These are phyloP conservation scores for Retiboletus flavoniger DNA, from an alignment of 1,284 basidiomycete species.

Conservation along the genomic window DNA sequence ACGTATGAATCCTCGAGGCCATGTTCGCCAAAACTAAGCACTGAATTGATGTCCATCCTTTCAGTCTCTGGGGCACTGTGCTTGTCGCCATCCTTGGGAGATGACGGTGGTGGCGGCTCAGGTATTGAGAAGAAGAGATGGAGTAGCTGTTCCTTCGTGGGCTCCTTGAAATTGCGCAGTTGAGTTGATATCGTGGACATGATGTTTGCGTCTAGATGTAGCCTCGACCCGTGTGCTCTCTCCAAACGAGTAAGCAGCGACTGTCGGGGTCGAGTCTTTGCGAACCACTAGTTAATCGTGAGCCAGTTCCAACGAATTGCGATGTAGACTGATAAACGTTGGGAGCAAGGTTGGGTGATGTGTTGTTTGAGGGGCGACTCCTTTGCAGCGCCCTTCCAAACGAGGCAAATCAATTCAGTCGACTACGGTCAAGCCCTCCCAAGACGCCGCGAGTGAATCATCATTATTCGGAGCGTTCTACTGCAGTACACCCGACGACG, in stretches of 20 bases:
- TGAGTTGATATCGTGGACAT: conserved; percentile 83
- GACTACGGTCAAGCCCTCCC: too few species aligned
- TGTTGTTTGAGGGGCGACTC: conserved; percentile 15
- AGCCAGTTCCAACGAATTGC: conserved; percentile 9
- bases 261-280: background rate
- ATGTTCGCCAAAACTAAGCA: conserved; percentile 76
- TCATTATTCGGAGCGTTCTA: too few species aligned
- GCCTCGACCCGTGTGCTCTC: background rate
- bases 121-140: conserved; percentile 86
- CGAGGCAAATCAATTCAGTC: conserved; percentile 2
- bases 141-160: conserved; percentile 79
- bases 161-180: conserved; percentile 87
- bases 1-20: conserved; percentile 92
- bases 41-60: conserved; percentile 89
- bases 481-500: too few species aligned
- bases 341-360: background rate
- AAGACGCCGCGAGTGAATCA: background rate
- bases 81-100: conserved; percentile 25
- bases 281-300: background rate
- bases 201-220: conserved; percentile 6
- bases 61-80: conserved; percentile 44
- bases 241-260: background rate
- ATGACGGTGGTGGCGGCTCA: conserved; percentile 20
- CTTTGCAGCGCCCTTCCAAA: conserved; percentile 22
- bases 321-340: conserved; percentile 5